Evolutionary conservation across 2,329 filamentous ascomycete species (phyloP).

Genomic region (Daldinia sp.): DNA sequence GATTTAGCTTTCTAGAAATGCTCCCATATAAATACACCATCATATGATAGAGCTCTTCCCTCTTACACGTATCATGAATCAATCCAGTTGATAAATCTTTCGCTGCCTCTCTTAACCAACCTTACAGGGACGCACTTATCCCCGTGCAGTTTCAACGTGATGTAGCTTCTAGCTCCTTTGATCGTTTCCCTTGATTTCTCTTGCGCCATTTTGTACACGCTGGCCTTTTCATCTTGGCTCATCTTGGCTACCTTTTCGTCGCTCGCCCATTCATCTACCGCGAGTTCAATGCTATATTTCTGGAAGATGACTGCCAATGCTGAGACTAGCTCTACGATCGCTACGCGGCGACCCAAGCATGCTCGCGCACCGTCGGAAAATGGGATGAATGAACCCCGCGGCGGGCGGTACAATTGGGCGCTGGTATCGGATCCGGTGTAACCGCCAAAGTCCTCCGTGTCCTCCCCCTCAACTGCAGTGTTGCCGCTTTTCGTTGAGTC

Average conservation of each 20-base stretch:
- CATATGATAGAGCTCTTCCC: slow-evolving; percentile 4
- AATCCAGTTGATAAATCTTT: slow-evolving; percentile 69
- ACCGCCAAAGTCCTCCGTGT: slow-evolving; percentile 68
- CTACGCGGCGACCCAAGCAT: slow-evolving; percentile 69
- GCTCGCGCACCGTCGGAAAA: slow-evolving; percentile 70
- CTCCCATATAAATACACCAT: slow-evolving; percentile 7
- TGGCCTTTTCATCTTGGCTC: slow-evolving; percentile 59
- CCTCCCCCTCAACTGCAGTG: slow-evolving; percentile 50
- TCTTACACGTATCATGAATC: slow-evolving; percentile 31
- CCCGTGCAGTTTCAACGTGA: slow-evolving; percentile 79
- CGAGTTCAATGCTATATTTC: slow-evolving; percentile 76
- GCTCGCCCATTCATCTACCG: slow-evolving; percentile 71
- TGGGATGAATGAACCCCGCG: slow-evolving; percentile 67
- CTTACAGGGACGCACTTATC: slow-evolving; percentile 72
- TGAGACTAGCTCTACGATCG: slow-evolving; percentile 69
- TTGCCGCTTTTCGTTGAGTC: slow-evolving; percentile 36
- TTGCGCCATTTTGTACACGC: slow-evolving; percentile 72
- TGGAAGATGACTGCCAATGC: slow-evolving; percentile 67
- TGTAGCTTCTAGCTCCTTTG: slow-evolving; percentile 67
- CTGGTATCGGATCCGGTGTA: slow-evolving; percentile 72
- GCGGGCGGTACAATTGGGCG: slow-evolving; percentile 69
- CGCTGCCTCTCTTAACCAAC: slow-evolving; percentile 75
- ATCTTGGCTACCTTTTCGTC: slow-evolving; percentile 67
- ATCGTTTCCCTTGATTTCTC: slow-evolving; percentile 65
- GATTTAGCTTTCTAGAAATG: slow-evolving; percentile 3